Conservation (phyloP, 2,329 filamentous ascomycete genomes). For the Stromatinia cepivora region DNA sequence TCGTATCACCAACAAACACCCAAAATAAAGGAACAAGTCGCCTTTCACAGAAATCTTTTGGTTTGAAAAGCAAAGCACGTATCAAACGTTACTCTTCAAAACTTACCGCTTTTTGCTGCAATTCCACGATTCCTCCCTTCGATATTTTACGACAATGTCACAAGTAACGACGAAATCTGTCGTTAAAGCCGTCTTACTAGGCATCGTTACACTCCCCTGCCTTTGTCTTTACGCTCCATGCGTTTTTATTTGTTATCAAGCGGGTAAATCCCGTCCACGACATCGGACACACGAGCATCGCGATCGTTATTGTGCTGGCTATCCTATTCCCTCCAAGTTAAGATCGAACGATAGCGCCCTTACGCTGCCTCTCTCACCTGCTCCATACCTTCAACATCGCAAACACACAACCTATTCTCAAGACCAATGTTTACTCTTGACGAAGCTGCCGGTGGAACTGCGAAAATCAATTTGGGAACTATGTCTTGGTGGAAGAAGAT, state of each 20-base stretch:
- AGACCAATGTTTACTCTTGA: background rate
- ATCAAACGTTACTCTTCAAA: background rate
- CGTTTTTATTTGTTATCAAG: background rate
- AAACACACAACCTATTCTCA: background rate
- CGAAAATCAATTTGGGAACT: background rate
- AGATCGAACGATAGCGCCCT: background rate
- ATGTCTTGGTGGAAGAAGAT: too few species aligned
- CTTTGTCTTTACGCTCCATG: background rate
- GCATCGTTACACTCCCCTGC: background rate
- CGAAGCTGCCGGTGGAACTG: background rate
- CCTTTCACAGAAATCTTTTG: background rate
- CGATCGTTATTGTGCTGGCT: too few species aligned
- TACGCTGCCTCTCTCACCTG: background rate
- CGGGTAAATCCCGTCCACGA: background rate
- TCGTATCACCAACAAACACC: background rate
- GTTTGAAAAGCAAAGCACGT: background rate
- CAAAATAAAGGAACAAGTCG: background rate
- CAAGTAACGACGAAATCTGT: background rate
- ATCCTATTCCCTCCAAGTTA: background rate
- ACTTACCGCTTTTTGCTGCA: background rate
- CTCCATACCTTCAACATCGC: background rate
- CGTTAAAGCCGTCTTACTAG: background rate
- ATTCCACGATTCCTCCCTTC: background rate
- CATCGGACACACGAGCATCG: too few species aligned
- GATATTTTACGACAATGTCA: background rate